These are phyloP conservation scores for Leucaena leucocephala DNA, from an alignment of 306 rosid genomes.

Conservation along the genomic window DNA sequence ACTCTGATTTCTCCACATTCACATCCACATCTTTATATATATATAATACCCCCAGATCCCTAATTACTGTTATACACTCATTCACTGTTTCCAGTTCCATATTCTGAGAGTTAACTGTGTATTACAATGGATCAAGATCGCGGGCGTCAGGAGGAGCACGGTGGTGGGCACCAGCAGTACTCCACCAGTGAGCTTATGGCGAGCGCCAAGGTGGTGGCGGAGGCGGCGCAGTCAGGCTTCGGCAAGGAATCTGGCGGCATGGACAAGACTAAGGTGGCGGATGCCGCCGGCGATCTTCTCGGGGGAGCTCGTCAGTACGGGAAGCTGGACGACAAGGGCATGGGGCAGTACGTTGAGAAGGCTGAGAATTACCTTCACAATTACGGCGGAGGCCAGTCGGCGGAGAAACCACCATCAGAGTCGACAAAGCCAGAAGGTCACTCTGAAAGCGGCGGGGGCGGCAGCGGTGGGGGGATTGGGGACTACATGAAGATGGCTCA, in stretches of 20 bases:
- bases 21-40: background rate
- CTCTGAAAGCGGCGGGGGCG: background rate
- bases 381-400: background rate
- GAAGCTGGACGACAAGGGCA: slow-evolving; percentile 37
- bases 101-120: background rate
- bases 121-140: slow-evolving; percentile 28
- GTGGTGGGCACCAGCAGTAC: slow-evolving; percentile 11
- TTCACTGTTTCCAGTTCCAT: background rate
- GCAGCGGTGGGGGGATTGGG: slow-evolving; percentile 38
- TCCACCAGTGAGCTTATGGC: slow-evolving; percentile 44
- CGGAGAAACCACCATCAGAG: background rate
- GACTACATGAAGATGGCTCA: slow-evolving; percentile 39
- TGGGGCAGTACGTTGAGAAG: slow-evolving; percentile 35
- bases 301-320: slow-evolving; percentile 41
- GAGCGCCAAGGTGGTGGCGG: slow-evolving; percentile 53
- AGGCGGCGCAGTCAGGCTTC: slow-evolving; percentile 41
- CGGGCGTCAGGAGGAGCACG: background rate
- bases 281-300: slow-evolving; percentile 51
- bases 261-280: slow-evolving; percentile 55
- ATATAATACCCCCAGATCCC: background rate
- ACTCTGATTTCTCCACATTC: background rate
- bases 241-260: slow-evolving; percentile 34
- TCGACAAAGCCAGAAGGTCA: slow-evolving; percentile 18
- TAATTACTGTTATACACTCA: background rate
- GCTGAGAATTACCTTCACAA: slow-evolving; percentile 42